A percentile compares a stretch with the other conserved stretches of the same genome.
phyloP scores from a whole-genome alignment of 176 grass and related monocot genomes.

The Avena insularis region DNA sequence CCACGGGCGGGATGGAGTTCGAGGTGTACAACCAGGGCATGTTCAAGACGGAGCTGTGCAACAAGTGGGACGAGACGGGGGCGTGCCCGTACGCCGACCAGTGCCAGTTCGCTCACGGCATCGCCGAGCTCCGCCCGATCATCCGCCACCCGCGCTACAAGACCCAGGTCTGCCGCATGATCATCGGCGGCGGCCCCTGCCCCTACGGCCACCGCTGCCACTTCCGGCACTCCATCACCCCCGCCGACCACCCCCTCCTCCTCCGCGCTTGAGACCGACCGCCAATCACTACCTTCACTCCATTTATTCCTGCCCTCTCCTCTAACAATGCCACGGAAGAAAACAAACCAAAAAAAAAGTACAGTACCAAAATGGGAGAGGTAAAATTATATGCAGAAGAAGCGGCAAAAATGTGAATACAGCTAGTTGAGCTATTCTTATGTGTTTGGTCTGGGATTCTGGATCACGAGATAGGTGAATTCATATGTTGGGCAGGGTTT shows the following conservation, averaged over 20 bases:
- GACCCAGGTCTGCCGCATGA: slow-evolving; percentile 91
- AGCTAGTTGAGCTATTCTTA: slow-evolving; percentile 36
- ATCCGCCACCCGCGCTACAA: slow-evolving; percentile 98
- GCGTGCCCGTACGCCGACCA: slow-evolving; percentile 74
- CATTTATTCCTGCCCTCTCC: slow-evolving; percentile 47
- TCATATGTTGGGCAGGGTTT: slow-evolving; percentile 12
- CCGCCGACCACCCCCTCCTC: slow-evolving; percentile 57
- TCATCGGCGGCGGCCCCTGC: slow-evolving; percentile 73
- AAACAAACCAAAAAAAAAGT: not conserved
- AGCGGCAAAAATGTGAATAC: slow-evolving; percentile 58
- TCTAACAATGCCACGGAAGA: not conserved
- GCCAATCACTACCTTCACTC: slow-evolving; percentile 40
- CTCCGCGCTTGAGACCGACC: slow-evolving; percentile 47
- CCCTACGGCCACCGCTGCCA: slow-evolving; percentile 98
- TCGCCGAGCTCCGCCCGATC: slow-evolving; percentile 88
- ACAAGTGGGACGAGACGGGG: slow-evolving; percentile 95
- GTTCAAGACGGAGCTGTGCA: slow-evolving; percentile 99
- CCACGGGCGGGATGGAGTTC: slow-evolving; percentile 60
- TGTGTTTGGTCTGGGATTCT: slow-evolving; percentile 23
- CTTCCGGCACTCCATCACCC: slow-evolving; percentile 80
- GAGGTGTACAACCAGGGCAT: slow-evolving; percentile 95
- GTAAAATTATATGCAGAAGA: slow-evolving; percentile 29
- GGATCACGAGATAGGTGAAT: slow-evolving; percentile 30
- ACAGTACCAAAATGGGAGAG: not conserved
- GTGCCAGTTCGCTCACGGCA: slow-evolving; percentile 97